Conservation (phyloP, 2,329 filamentous ascomycete species). For the Aspergillus sp. region DNA sequence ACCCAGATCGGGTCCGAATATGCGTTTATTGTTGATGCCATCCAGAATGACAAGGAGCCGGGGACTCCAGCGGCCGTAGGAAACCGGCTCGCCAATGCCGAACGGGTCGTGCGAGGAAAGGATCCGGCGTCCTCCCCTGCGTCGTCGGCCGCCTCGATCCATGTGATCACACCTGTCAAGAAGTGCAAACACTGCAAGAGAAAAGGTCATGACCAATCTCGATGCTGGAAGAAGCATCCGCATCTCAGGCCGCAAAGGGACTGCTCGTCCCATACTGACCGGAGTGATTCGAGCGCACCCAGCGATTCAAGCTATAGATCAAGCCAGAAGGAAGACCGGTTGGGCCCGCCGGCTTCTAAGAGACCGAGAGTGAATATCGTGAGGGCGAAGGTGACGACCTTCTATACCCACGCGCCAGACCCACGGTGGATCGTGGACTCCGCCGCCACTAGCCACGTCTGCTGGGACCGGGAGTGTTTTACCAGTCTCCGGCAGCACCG, state of each 20-base stretch:
- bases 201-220: constrained; percentile 3
- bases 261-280: neutral
- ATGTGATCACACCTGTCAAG: constrained; percentile 2
- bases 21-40: constrained; percentile 3
- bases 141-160: neutral
- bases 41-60: constrained; percentile 4
- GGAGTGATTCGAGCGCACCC: constrained; percentile 5
- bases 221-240: constrained; percentile 4
- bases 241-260: constrained; percentile 3
- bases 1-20: constrained; percentile 4
- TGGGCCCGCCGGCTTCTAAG: constrained; percentile 1
- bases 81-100: constrained; percentile 3
- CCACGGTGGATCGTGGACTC: constrained; percentile 4
- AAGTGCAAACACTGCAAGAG: constrained; percentile 4
- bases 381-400: constrained; percentile 3
- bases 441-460: constrained; percentile 2
- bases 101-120: constrained; percentile 4
- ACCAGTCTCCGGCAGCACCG: constrained; percentile 3
- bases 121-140: constrained; percentile 1
- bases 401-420: constrained; percentile 4
- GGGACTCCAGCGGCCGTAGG: constrained; percentile 1
- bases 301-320: constrained; percentile 3
- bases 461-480: constrained; percentile 4
- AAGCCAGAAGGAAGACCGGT: constrained; percentile 4
- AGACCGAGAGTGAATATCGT: constrained; percentile 3